Evolutionary conservation across 495 filamentous ascomycete genomes (phyloP).

Genomic region (Hypoxylon lienhwacheense): DNA sequence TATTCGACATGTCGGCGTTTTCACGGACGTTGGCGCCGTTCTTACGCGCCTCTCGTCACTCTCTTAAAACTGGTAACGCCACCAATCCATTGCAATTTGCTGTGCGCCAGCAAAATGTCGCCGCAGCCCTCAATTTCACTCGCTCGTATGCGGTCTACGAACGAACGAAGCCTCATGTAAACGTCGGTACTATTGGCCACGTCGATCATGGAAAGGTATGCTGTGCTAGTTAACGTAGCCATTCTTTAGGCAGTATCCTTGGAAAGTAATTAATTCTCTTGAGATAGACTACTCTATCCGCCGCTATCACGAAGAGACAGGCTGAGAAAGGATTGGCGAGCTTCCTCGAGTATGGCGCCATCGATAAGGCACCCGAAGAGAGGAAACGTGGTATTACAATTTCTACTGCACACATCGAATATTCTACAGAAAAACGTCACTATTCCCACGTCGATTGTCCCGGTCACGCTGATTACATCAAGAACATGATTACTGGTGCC

Average conservation of each 20-base stretch:
- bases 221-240: neutral
- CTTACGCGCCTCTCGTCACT: conserved; percentile 66
- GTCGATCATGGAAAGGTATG: conserved; percentile 98
- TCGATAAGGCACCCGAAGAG: conserved; percentile 99
- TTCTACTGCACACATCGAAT: conserved; percentile 97
- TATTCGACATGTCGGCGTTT: conserved; percentile 63
- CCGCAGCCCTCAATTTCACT: conserved; percentile 64
- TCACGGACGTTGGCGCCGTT: conserved; percentile 68
- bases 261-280: conserved; percentile 33
- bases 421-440: conserved; percentile 85
- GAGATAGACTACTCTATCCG: conserved; percentile 88
- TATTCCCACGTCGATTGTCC: conserved; percentile 99
- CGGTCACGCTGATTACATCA: conserved; percentile 99
- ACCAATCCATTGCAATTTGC: conserved; percentile 64
- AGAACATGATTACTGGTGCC: conserved; percentile 99
- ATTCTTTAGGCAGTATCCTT: conserved; percentile 15
- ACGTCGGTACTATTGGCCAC: conserved; percentile 98
- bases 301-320: conserved; percentile 97
- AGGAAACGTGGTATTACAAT: conserved; percentile 99
- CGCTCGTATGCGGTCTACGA: conserved; percentile 78
- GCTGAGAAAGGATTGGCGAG: conserved; percentile 87
- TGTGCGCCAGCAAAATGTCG: conserved; percentile 64
- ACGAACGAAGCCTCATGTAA: conserved; percentile 95
- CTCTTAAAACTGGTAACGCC: conserved; percentile 62
- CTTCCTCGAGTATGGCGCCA: conserved; percentile 95